phyloP scores from a whole-genome alignment of 2,329 filamentous ascomycete species.

The Ophiosphaerella herpotricha region DNA sequence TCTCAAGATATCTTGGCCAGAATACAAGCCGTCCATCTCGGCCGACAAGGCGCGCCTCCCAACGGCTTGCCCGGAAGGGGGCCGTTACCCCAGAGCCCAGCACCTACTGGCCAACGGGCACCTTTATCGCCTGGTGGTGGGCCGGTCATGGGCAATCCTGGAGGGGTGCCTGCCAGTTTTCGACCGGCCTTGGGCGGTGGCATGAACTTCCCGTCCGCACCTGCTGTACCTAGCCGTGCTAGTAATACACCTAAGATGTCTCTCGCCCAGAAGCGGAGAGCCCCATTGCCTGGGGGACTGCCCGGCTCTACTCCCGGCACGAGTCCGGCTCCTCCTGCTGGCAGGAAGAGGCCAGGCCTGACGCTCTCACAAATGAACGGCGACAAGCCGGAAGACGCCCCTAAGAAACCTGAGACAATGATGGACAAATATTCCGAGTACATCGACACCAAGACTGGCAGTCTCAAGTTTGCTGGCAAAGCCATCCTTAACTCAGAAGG shows the following conservation, averaged over 20 bases:
- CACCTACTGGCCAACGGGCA: constrained; percentile 22
- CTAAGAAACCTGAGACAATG: constrained; percentile 46
- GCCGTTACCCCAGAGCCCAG: constrained; percentile 33
- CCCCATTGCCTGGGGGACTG: constrained; percentile 61
- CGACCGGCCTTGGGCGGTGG: constrained; percentile 39
- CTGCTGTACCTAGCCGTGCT: constrained; percentile 52
- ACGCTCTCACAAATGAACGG: constrained; percentile 52
- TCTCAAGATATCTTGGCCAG: constrained; percentile 69
- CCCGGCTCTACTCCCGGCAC: constrained; percentile 50
- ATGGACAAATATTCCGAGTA: constrained; percentile 77
- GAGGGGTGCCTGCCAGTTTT: constrained; percentile 51
- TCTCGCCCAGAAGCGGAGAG: constrained; percentile 68
- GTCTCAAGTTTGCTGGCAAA: constrained; percentile 89
- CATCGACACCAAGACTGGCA: constrained; percentile 89
- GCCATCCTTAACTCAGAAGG: constrained; percentile 86
- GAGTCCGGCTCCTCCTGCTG: constrained; percentile 34
- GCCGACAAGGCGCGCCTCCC: constrained; percentile 62
- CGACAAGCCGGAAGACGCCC: constrained; percentile 25
- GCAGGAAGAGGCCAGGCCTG: constrained; percentile 50
- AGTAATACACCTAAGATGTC: constrained; percentile 58
- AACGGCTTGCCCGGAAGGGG: constrained; percentile 31
- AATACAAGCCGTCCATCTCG: constrained; percentile 72
- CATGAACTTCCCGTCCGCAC: constrained; percentile 54
- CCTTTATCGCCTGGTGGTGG: constrained; percentile 30
- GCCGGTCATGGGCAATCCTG: constrained; percentile 32